Evolutionary conservation across 495 filamentous ascomycete species (phyloP).

Genomic region (Neurospora sp.): DNA sequence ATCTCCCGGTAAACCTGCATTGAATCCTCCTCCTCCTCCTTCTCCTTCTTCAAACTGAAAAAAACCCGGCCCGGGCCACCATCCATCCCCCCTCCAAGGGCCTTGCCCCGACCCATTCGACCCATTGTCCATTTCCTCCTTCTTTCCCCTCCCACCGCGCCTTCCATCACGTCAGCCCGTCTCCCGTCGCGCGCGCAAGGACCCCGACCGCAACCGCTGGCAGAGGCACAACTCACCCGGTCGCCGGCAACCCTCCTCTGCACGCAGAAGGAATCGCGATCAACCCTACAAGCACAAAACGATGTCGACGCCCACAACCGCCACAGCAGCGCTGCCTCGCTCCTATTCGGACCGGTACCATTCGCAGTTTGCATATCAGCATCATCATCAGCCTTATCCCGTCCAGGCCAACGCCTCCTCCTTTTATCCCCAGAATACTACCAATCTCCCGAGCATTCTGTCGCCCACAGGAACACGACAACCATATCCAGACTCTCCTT

Average conservation of each 20-base stretch:
- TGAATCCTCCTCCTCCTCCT: neutral
- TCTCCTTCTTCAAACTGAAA: neutral
- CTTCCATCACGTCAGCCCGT: neutral
- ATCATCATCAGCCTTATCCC: constrained; percentile 13
- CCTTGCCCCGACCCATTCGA: neutral
- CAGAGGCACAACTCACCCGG: neutral
- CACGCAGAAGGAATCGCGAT: neutral
- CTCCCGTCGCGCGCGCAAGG: neutral
- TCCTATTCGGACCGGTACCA: constrained; percentile 63
- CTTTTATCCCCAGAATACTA: constrained; percentile 17
- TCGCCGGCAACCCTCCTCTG: neutral
- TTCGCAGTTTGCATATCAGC: constrained; percentile 23
- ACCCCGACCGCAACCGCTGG: neutral
- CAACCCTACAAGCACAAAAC: constrained; percentile 10
- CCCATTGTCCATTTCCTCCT: neutral
- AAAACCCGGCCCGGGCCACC: neutral
- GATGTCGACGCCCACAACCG: constrained; percentile 84
- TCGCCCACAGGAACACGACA: neutral
- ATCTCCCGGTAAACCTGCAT: neutral
- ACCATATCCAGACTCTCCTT: constrained; percentile 40
- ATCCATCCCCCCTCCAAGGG: neutral
- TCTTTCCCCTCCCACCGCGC: neutral
- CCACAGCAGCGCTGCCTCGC: constrained; percentile 65
- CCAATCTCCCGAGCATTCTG: neutral
- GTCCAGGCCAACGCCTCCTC: constrained; percentile 26